These are phyloP conservation scores for Castanea mollissima DNA, from an alignment of 306 rosid species.

Conservation along the genomic window DNA sequence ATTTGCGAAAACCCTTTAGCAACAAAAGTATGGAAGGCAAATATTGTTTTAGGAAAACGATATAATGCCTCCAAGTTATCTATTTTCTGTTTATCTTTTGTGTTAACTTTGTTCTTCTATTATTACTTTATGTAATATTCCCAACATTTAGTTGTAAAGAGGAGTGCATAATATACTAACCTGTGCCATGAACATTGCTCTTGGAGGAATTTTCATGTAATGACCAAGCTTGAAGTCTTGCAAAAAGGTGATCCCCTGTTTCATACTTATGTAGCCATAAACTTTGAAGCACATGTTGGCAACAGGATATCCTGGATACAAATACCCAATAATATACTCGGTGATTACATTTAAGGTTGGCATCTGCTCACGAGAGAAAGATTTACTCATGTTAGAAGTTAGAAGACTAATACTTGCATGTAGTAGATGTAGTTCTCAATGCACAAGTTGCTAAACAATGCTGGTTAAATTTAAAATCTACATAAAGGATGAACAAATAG, in stretches of 20 bases:
- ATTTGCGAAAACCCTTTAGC: too few species aligned
- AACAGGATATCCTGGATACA: conserved; percentile 84
- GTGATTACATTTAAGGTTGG: conserved; percentile 68
- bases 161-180: conserved; percentile 24
- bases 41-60: too few species aligned
- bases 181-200: conserved; percentile 83
- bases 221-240: conserved; percentile 94
- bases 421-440: not conserved
- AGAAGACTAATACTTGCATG: not conserved
- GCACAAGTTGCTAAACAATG: not conserved
- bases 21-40: too few species aligned
- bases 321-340: conserved; percentile 72
- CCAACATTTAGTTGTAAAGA: not conserved
- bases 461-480: not conserved
- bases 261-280: conserved; percentile 70
- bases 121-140: too few species aligned
- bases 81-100: too few species aligned
- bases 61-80: too few species aligned
- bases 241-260: conserved; percentile 62
- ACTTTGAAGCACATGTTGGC: conserved; percentile 78
- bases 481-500: not conserved
- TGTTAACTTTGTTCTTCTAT: too few species aligned
- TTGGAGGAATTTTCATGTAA: conserved; percentile 93
- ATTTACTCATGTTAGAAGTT: not conserved
- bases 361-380: conserved; percentile 34